Evolutionary conservation across 2,329 filamentous ascomycete genomes (phyloP), one percentile per base, ranked within the genome.

Genomic region (Claviceps africana): DNA sequence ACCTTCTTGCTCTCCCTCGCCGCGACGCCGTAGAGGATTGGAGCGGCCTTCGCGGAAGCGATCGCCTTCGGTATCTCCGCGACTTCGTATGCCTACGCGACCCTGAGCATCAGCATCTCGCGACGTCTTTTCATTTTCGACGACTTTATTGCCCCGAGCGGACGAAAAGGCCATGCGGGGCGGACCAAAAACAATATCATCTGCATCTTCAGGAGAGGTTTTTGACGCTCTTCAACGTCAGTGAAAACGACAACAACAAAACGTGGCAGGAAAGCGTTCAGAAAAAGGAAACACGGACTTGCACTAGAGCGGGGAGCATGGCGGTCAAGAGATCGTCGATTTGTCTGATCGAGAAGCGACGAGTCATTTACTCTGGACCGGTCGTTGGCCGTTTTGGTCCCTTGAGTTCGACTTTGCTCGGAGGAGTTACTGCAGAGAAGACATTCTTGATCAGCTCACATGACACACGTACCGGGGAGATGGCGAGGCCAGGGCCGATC

Each of bases 131-230:
- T 83, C 76, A 30, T 70, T 70, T 48, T 80, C 78, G 48, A 73
- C 68, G 15, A 70, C 68, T 54, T 75, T 72, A 51, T 68, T 65
- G 25, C 78, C 72, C 54, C 85, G 86, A 22, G 84, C 78, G 1
- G 89, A 94, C 51, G 87, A 81, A 67, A 96, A 95, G 45, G 82
- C 81, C 47, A 82, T 87, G 66, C 87, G 86, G 1, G 89, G 87
- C 21, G 89, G 89, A 15, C 87, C 89, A 53, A 95, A 84, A 54
- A 93, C 78, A 53, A 94, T 85, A 57, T 94, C 88, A 60, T 95
- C 90, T 61, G 79, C 71, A 65, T 79, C 81, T 85, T 58, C 39
- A 50, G 44, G 28, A 8, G 35, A 31, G 48, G 28, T 33, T 46
- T 40, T 46, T 46, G 21, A 33, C 22, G 35, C 30, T 30, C 31